Evolutionary conservation across 2,329 filamentous ascomycete species (phyloP).

Genomic region (Fusarium falciforme): DNA sequence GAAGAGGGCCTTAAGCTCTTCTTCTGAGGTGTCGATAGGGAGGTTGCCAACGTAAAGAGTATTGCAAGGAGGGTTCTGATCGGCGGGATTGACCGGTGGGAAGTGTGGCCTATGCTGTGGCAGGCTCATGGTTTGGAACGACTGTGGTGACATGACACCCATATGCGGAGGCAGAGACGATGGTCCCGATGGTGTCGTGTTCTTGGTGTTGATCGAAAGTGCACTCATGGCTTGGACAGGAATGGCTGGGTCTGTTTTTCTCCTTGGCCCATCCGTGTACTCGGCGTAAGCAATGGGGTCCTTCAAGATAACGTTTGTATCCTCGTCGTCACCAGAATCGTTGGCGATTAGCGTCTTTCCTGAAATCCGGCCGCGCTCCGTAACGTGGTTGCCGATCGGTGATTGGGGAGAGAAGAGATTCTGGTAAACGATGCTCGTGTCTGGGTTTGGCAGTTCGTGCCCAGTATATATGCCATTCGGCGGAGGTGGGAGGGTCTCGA

Average conservation of each 20-base stretch:
- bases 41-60: slow-evolving; percentile 98
- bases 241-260: slow-evolving; percentile 78
- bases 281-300: slow-evolving; percentile 80
- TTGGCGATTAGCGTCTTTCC: slow-evolving; percentile 81
- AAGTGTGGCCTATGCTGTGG: slow-evolving; percentile 74
- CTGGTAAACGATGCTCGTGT: slow-evolving; percentile 65
- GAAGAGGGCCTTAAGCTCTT: slow-evolving; percentile 94
- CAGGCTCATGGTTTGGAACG: slow-evolving; percentile 56
- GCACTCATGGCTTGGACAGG: slow-evolving; percentile 75
- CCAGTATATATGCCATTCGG: slow-evolving; percentile 63
- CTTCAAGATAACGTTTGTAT: slow-evolving; percentile 77
- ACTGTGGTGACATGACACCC: slow-evolving; percentile 54
- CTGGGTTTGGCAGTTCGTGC: slow-evolving; percentile 70
- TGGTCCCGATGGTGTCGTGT: slow-evolving; percentile 58
- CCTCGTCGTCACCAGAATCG: slow-evolving; percentile 72
- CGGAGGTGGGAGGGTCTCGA: slow-evolving; percentile 72
- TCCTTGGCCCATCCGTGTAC: slow-evolving; percentile 62
- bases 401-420: slow-evolving; percentile 79
- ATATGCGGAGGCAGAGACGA: slow-evolving; percentile 64
- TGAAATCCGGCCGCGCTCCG: slow-evolving; percentile 68
- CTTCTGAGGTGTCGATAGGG: slow-evolving; percentile 90
- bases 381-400: slow-evolving; percentile 76
- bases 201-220: slow-evolving; percentile 77
- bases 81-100: slow-evolving; percentile 90
- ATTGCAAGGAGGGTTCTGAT: slow-evolving; percentile 97